These are phyloP conservation scores for Pleurotus salmoneostramineus DNA, from an alignment of 768 basidiomycete genomes.

Conservation along the genomic window DNA sequence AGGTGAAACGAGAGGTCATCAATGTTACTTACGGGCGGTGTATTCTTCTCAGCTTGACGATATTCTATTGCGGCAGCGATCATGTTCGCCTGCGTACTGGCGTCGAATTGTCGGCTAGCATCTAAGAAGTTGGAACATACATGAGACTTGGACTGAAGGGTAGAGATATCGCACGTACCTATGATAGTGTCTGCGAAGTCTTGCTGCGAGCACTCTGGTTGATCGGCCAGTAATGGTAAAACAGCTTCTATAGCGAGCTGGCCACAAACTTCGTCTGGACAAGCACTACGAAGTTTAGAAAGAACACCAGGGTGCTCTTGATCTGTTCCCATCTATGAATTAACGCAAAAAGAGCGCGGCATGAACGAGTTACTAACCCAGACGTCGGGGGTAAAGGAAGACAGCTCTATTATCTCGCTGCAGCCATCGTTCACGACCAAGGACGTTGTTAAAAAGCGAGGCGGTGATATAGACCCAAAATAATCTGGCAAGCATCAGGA, in stretches of 20 bases:
- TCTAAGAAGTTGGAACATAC: conserved; percentile 26
- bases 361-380: conserved; percentile 24
- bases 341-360: neutral
- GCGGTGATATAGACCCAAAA: conserved; percentile 15
- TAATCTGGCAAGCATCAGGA: conserved; percentile 15
- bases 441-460: conserved; percentile 16
- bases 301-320: conserved; percentile 47
- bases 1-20: neutral
- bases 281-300: conserved; percentile 39
- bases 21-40: conserved; percentile 41
- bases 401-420: conserved; percentile 45
- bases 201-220: conserved; percentile 53
- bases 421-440: conserved; percentile 41
- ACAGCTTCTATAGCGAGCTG: conserved; percentile 44
- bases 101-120: conserved; percentile 49
- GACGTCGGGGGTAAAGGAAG: conserved; percentile 47
- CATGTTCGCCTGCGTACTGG: conserved; percentile 45
- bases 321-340: neutral
- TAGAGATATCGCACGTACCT: conserved; percentile 25
- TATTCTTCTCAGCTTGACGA: conserved; percentile 57
- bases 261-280: conserved; percentile 45
- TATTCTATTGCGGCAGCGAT: conserved; percentile 48
- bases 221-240: conserved; percentile 47
- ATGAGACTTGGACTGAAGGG: neutral
- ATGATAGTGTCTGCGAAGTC: conserved; percentile 56